A percentile compares a stretch with the other conserved stretches of the same genome.
Evolutionary conservation across 1,284 basidiomycete species (phyloP).

Genomic region (Ustilago sp.): DNA sequence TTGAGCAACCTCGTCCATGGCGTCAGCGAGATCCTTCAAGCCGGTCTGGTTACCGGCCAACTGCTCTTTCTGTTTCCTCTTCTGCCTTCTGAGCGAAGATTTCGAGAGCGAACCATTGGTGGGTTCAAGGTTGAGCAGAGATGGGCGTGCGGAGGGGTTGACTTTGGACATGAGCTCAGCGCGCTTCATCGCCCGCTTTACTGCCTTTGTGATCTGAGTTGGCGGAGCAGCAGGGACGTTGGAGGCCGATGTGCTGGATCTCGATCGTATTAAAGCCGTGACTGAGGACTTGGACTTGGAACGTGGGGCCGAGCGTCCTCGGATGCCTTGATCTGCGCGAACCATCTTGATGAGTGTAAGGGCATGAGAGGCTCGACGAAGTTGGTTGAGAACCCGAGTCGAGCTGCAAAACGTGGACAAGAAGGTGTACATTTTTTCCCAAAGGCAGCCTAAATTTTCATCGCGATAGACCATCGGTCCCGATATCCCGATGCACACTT

Average conservation of each 20-base stretch:
- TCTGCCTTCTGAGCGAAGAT: slow-evolving; percentile 55
- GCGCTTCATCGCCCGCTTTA: slow-evolving; percentile 55
- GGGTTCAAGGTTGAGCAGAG: slow-evolving; percentile 34
- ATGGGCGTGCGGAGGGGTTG: slow-evolving; percentile 16
- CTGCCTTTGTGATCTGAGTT: slow-evolving; percentile 52
- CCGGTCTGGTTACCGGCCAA: slow-evolving; percentile 59
- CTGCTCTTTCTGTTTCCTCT: slow-evolving; percentile 60
- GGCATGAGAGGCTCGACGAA: background rate
- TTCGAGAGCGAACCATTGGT: slow-evolving; percentile 43
- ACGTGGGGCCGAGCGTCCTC: slow-evolving; percentile 34
- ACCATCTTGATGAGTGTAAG: slow-evolving; percentile 13
- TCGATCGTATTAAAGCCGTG: slow-evolving; percentile 23
- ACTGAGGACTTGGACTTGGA: slow-evolving; percentile 40
- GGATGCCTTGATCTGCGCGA: slow-evolving; percentile 41
- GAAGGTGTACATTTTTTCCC: slow-evolving; percentile 7
- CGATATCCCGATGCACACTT: slow-evolving; percentile 1
- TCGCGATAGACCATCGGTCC: slow-evolving; percentile 1
- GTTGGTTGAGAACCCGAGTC: background rate
- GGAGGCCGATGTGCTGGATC: slow-evolving; percentile 19
- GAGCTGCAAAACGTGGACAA: slow-evolving; percentile 3
- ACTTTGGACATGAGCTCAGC: slow-evolving; percentile 52
- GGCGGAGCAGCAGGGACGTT: slow-evolving; percentile 26
- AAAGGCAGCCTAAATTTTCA: slow-evolving; percentile 26
- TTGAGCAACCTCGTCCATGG: slow-evolving; percentile 43
- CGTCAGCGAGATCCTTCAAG: slow-evolving; percentile 55